phyloP scores from a whole-genome alignment of 2,329 filamentous ascomycete species.

The Colletotrichum godetiae region DNA sequence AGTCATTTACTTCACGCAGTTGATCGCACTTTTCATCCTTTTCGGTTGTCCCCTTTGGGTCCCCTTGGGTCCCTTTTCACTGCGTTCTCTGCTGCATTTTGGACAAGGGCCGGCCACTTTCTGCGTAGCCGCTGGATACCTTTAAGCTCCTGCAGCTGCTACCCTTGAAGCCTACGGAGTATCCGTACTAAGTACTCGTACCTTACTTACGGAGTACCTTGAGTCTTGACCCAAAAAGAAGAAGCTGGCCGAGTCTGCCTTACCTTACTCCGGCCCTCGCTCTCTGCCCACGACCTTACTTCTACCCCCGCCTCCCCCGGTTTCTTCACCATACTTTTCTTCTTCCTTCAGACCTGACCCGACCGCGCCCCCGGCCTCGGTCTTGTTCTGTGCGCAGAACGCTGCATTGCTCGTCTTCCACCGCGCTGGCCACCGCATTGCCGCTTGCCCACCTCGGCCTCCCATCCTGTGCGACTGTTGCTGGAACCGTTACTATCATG shows the following conservation, averaged over 20 bases:
- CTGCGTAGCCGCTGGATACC: constrained; percentile 17
- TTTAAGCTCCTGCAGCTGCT: constrained; percentile 30
- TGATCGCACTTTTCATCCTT: constrained; percentile 30
- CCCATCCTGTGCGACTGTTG: constrained; percentile 25
- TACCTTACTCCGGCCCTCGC: background rate
- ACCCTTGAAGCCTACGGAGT: constrained; percentile 14
- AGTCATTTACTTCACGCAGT: constrained; percentile 37
- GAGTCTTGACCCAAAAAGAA: background rate
- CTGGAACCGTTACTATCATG: constrained; percentile 32
- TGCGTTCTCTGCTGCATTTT: constrained; percentile 8
- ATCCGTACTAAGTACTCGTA: too few species aligned
- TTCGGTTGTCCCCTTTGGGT: constrained; percentile 19
- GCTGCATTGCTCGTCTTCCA: constrained; percentile 32
- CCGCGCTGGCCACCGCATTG: constrained; percentile 30
- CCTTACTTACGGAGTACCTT: too few species aligned
- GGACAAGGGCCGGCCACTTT: constrained; percentile 25
- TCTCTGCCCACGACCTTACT: constrained; percentile 8
- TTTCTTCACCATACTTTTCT: constrained; percentile 15
- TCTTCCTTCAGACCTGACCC: constrained; percentile 4
- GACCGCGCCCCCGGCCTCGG: constrained; percentile 32
- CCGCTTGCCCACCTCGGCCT: constrained; percentile 17
- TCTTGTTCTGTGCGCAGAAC: constrained; percentile 25
- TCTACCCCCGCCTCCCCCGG: constrained; percentile 26
- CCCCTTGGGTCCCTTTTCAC: constrained; percentile 12
- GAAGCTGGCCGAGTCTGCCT: constrained; percentile 11